These are phyloP conservation scores for Tricharina praecox DNA, from an alignment of 495 filamentous ascomycete species.

Conservation along the genomic window DNA sequence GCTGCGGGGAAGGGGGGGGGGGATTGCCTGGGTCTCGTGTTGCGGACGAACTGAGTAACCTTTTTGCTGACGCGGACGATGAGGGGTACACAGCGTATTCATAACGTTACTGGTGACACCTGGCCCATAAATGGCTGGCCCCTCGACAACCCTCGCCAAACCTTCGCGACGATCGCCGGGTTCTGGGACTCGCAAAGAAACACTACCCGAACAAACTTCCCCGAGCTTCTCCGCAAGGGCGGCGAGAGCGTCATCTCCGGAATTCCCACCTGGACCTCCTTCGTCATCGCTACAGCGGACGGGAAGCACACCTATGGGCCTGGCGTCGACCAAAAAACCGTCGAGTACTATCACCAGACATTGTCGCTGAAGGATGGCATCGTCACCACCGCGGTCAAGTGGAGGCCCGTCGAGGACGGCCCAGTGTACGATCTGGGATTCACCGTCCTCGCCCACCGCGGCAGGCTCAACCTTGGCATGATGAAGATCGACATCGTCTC, in stretches of 20 bases:
- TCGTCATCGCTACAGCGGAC: slow-evolving; percentile 35
- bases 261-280: slow-evolving; percentile 42
- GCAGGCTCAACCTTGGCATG: slow-evolving; percentile 31
- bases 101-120: slow-evolving; percentile 29
- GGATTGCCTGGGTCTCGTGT: background rate
- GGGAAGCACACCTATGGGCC: slow-evolving; percentile 42
- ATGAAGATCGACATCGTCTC: slow-evolving; percentile 34
- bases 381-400: slow-evolving; percentile 47
- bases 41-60: no score
- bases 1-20: background rate
- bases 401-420: slow-evolving; percentile 36
- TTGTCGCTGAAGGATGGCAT: slow-evolving; percentile 47
- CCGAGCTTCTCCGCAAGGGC: slow-evolving; percentile 55
- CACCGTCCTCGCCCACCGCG: slow-evolving; percentile 32
- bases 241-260: slow-evolving; percentile 58
- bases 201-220: slow-evolving; percentile 50
- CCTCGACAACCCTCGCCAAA: slow-evolving; percentile 46
- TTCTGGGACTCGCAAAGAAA: slow-evolving; percentile 51
- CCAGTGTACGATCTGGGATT: slow-evolving; percentile 22
- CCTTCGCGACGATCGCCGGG: slow-evolving; percentile 57
- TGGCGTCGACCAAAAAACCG: slow-evolving; percentile 39
- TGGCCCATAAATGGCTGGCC: slow-evolving; percentile 60
- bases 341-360: slow-evolving; percentile 44
- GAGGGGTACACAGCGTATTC: slow-evolving; percentile 37
- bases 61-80: no score